These are phyloP conservation scores for Pezicula radicicola DNA, from an alignment of 2,329 filamentous ascomycete genomes.

Conservation along the genomic window DNA sequence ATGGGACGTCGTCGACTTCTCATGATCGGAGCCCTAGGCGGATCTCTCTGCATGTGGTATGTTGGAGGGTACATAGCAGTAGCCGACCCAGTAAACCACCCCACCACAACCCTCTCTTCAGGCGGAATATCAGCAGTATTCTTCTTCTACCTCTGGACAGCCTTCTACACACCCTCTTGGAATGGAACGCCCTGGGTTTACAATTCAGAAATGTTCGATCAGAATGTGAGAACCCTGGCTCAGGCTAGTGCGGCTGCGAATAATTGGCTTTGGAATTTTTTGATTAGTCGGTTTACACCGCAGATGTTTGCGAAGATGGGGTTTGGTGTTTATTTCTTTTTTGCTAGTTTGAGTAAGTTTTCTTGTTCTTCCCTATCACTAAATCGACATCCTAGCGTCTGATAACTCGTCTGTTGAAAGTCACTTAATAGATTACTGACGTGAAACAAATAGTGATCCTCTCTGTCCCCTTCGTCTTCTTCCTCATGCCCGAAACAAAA, in stretches of 20 bases:
- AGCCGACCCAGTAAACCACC: conserved; percentile 34
- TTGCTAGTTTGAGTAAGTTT: conserved; percentile 57
- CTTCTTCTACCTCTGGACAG: conserved; percentile 73
- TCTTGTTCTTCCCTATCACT: conserved; percentile 38
- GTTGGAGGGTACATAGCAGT: conserved; percentile 59
- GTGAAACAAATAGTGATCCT: not conserved
- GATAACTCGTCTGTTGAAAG: too few relatives aligned
- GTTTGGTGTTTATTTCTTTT: conserved; percentile 68
- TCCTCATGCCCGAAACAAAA: conserved; percentile 59
- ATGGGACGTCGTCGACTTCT: conserved; percentile 62
- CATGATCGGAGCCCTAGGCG: conserved; percentile 60
- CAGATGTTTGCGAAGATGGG: conserved; percentile 58
- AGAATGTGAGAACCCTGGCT: conserved; percentile 65
- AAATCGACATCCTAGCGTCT: too few relatives aligned
- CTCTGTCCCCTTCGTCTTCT: not conserved
- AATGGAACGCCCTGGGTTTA: conserved; percentile 73
- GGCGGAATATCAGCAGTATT: conserved; percentile 61
- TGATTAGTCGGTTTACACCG: conserved; percentile 64
- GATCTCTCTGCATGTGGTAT: conserved; percentile 62
- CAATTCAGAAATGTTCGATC: conserved; percentile 73
- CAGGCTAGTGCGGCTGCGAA: conserved; percentile 69
- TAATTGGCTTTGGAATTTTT: conserved; percentile 69
- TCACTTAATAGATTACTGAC: conserved; percentile 39
- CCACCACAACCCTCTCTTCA: conserved; percentile 30
- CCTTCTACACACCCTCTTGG: conserved; percentile 69